These are phyloP conservation scores for Paraconiothyrium brasiliense DNA, from an alignment of 2,329 filamentous ascomycete species.

Conservation along the genomic window DNA sequence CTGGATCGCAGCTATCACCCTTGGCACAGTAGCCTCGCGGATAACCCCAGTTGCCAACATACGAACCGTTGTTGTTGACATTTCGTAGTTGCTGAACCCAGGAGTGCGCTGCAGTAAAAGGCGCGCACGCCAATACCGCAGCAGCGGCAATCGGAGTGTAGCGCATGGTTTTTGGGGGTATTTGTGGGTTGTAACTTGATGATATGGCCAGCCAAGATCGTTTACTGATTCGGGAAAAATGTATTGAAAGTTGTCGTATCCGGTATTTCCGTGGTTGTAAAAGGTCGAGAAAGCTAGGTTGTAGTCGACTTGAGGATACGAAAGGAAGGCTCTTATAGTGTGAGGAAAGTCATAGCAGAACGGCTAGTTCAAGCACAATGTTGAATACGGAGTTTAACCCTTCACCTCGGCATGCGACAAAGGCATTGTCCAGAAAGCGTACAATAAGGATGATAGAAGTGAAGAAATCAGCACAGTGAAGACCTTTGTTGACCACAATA, in stretches of 20 bases:
- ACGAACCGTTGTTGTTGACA: conserved; percentile 77
- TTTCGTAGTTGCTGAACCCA: conserved; percentile 83
- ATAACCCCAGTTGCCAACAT: conserved; percentile 76
- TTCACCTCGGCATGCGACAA: conserved; percentile 39
- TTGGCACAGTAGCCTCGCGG: conserved; percentile 75
- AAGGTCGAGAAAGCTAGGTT: background rate
- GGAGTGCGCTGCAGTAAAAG: conserved; percentile 64
- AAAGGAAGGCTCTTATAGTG: conserved; percentile 19
- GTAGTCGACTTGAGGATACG: background rate
- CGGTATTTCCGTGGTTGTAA: conserved; percentile 6
- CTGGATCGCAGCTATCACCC: conserved; percentile 66
- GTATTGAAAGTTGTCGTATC: background rate
- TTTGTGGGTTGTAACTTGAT: conserved; percentile 4
- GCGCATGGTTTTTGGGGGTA: conserved; percentile 25
- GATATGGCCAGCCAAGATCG: conserved; percentile 12
- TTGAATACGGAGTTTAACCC: conserved; percentile 23
- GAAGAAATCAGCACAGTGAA: conserved; percentile 4
- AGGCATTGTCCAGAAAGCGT: conserved; percentile 35
- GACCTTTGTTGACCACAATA: conserved; percentile 27
- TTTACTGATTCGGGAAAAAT: conserved; percentile 1
- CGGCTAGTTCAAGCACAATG: conserved; percentile 30
- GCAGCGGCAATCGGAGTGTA: conserved; percentile 25
- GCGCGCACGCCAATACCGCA: conserved; percentile 32
- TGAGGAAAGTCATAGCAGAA: conserved; percentile 26
- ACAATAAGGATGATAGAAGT: conserved; percentile 21